Base-by-base conservation (phyloP, 2,329 filamentous ascomycete species). In the Thielaviopsis populi region DNA sequence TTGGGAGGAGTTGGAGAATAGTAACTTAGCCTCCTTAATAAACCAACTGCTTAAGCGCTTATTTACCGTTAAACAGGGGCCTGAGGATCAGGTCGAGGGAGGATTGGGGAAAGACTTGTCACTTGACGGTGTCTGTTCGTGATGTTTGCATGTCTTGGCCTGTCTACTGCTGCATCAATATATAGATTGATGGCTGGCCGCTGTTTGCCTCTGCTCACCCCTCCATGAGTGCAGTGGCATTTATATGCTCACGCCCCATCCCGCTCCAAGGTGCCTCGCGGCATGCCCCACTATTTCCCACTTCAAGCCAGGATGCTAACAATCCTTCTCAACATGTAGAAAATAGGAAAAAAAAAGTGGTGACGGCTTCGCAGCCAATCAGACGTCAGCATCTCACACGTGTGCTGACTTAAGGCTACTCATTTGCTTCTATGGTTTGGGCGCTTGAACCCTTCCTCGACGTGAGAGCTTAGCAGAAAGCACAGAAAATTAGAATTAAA, bases 281-380 rank as follows among this genome's bases (percentile, higher is more conserved):
- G 27, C 27, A 17, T 11, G 53, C 53, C 53, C 53, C 53, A 56
- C 3, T 10, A n/a, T 56, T 56, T 56, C 27, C 13, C 24, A 56
- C 19, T 27, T 37, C 53, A 56, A 56, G 53, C 53, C 53, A 56
- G 53, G 53, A 56, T 56, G 53, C 53, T 37, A 37, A 37, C 53
- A 56, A 56, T 56, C 17, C 53, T 46, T 19, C 42, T 37, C 15
- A 56, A 56, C 53, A n/a, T 19, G 53, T 5, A 42, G 24, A 19
- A 40, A 41, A 8, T 22, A 46, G 40, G 15, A 42, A 43, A 60
- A 22, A 60, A 60, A 46, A 60, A 60, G 58, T 19, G n/a, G 42
- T 17, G 11, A 13, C n/a, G 22, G 48, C 42, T 42, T 27, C 3
- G n/a, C 10, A 13, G 19, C 61, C 61, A 62, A 62, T 62, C 61